Conservation (phyloP, 805 yeast genomes). For the Barnettozyma populi region DNA sequence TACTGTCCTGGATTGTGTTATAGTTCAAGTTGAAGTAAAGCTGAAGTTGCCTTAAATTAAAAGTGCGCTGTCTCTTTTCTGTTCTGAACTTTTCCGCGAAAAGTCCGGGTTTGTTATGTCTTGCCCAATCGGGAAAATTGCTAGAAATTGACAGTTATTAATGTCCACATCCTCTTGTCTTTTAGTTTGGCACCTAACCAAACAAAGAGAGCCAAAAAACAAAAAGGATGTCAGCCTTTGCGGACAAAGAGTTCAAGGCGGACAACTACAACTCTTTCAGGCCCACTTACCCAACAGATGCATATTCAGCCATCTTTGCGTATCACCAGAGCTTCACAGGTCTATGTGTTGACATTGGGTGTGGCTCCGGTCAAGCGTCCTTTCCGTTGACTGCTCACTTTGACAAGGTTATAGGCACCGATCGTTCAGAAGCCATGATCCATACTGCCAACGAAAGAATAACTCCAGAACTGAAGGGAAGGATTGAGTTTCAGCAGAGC, state of each 20-base stretch:
- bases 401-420: slow-evolving; percentile 55
- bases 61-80: background rate
- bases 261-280: slow-evolving; percentile 50
- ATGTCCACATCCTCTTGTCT: no score
- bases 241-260: slow-evolving; percentile 47
- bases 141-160: no score
- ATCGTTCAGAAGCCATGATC: slow-evolving; percentile 55
- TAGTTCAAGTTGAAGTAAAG: background rate
- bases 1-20: background rate
- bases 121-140: background rate
- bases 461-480: slow-evolving; percentile 10
- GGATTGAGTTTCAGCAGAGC: slow-evolving; percentile 16
- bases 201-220: no score
- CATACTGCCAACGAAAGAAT: slow-evolving; percentile 33
- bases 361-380: slow-evolving; percentile 78
- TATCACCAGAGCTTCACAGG: slow-evolving; percentile 37
- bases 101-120: background rate
- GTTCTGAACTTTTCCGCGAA: background rate
- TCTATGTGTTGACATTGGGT: slow-evolving; percentile 65
- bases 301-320: slow-evolving; percentile 37
- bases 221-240: slow-evolving; percentile 54
- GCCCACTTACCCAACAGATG: slow-evolving; percentile 57
- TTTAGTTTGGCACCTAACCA: no score
- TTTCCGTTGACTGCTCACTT: slow-evolving; percentile 42
- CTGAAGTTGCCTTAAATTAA: no score